Evolutionary conservation across 2,329 filamentous ascomycete species (phyloP).

Genomic region (Epichloe uncinata): DNA sequence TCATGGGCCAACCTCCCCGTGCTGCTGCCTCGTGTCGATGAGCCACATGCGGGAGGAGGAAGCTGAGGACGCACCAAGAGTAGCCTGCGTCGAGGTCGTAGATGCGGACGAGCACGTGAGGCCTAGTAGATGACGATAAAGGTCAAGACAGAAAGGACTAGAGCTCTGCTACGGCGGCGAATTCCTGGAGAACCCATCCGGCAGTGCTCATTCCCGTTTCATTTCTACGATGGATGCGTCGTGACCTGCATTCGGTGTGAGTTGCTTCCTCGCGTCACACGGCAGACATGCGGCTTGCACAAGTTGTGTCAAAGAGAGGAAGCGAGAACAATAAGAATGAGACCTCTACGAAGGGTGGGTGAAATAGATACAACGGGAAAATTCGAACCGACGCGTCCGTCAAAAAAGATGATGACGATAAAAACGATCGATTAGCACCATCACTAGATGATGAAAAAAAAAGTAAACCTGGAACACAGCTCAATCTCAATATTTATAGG

Average conservation of each 20-base stretch:
- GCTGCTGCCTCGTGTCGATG: conserved; percentile 16
- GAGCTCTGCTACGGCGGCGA: conserved; percentile 49
- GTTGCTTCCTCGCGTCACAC: no score
- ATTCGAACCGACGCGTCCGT: no score
- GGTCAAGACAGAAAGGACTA: conserved; percentile 57
- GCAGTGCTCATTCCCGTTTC: conserved; percentile 8
- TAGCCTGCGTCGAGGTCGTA: conserved; percentile 36
- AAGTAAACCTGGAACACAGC: neutral
- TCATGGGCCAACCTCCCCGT: no score
- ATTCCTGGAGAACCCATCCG: conserved; percentile 55
- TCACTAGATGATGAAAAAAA: no score
- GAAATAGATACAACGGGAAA: no score
- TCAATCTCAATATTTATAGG: neutral
- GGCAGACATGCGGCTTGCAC: neutral
- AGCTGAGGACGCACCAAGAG: conserved; percentile 61
- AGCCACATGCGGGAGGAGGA: conserved; percentile 36
- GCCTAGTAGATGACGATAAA: conserved; percentile 49
- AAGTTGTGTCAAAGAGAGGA: no score
- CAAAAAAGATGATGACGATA: neutral
- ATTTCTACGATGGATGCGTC: no score
- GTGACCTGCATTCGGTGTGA: no score
- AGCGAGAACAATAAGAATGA: no score
- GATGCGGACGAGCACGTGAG: conserved; percentile 46
- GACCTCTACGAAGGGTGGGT: no score
- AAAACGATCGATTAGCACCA: no score